Evolutionary conservation across 2,329 filamentous ascomycete species (phyloP), one percentile per base, ranked within the genome.

Genomic region (Fusarium palustre): DNA sequence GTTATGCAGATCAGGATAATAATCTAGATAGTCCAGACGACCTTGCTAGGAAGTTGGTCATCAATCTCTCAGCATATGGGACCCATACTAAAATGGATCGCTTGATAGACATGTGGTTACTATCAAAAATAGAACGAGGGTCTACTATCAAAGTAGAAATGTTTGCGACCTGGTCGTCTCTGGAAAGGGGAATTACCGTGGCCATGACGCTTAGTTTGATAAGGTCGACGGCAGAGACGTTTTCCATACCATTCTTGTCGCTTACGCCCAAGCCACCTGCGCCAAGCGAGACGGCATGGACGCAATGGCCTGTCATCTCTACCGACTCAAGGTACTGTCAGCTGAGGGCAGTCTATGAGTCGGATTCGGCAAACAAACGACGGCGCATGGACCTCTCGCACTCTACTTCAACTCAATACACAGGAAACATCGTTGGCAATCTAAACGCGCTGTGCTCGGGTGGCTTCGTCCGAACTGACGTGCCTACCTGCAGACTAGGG

Each of bases 331-430:
- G 55, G 57, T 70, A 66, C 54, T 69, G 57, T 65, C 57, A 64
- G 63, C 59, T 66, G 59, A 64, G 59, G 50, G 52, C 54, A 55
- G 66, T 31, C 52, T 38, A 58, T 56, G 39, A 47, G 61, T 72
- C 69, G 64, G 56, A 47, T 60, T 72, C 68, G 64, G 54, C 56
- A 55, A 67, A 63, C 54, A 59, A 57, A 71, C 55, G 57, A 68
- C 31, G 16, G 42, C 31, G 48, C 59, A 55, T 54, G 64, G 61
- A 59, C 58, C 61, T 34, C 59, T 58, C 33, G 46, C 39, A 58
- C 65, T 70, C 48, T 39, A 39, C 36, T 53, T 49, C 43, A 47
- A 57, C 42, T 31, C 49, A 49, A 63, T 48, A 62, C 18, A 15
- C 15, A 33, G 53, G 54, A 16, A 54, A 59, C 55, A 56, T 64